Evolutionary conservation across 345 rosid species (phyloP).

Genomic region (Melastoma malabathricum): DNA sequence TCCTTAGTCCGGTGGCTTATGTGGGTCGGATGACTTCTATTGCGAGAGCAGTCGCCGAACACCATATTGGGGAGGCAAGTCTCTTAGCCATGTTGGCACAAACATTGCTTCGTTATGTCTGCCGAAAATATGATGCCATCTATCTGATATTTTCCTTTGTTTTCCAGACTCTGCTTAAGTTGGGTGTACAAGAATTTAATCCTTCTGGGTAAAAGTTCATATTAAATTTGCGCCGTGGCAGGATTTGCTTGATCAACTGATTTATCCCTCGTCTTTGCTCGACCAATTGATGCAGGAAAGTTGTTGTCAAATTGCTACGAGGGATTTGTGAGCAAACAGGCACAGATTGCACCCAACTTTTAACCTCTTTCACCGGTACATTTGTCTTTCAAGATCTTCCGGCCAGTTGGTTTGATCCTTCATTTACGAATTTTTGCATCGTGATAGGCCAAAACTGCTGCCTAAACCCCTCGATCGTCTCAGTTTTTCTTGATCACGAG

Average conservation of each 20-base stretch:
- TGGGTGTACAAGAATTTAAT: constrained; percentile 28
- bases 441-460: constrained; percentile 46
- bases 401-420: neutral
- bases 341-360: constrained; percentile 29
- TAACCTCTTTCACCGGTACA: constrained; percentile 38
- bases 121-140: neutral
- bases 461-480: constrained; percentile 25
- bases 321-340: constrained; percentile 21
- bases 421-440: neutral
- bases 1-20: constrained; percentile 39
- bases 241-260: neutral
- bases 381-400: neutral
- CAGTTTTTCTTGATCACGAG: constrained; percentile 28
- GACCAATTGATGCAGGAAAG: constrained; percentile 13
- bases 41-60: constrained; percentile 19
- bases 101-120: neutral
- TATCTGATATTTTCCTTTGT: constrained; percentile 1
- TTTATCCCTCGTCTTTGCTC: neutral
- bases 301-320: constrained; percentile 19
- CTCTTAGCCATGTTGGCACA: no score
- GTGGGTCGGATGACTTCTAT: constrained; percentile 28
- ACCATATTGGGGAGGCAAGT: constrained; percentile 29
- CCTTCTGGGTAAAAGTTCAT: constrained; percentile 21
- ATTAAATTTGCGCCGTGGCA: no score
- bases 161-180: constrained; percentile 22